Percentiles rank a stretch among this genome's conserved stretches.
phyloP scores from a whole-genome alignment of 352 stramenopile genomes.

The Pythium grandisporangium region DNA sequence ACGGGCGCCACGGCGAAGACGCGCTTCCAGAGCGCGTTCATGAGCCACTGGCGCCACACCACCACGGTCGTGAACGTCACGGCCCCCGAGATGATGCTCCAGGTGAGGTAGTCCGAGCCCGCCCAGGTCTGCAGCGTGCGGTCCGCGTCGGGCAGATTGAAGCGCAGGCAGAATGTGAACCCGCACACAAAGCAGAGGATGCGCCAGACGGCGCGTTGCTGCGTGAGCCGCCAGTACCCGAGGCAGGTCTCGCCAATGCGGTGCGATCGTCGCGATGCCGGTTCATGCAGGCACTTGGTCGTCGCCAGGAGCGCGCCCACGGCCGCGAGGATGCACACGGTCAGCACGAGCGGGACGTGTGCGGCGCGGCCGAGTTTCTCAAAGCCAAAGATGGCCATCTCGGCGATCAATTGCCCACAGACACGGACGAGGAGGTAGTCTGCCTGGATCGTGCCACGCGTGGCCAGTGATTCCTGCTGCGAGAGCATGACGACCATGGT shows the following conservation, averaged over 20 bases:
- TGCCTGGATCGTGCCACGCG: constrained; percentile 2
- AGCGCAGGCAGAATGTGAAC: constrained; percentile 1
- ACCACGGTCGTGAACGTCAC: constrained; percentile 1
- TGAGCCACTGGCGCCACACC: not conserved
- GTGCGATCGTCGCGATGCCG: not conserved
- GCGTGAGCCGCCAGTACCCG: constrained; percentile 1
- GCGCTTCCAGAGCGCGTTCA: constrained; percentile 1
- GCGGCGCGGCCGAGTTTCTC: not conserved
- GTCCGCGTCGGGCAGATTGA: constrained; percentile 1
- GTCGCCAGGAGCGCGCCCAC: not conserved
- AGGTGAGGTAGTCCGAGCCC: not conserved
- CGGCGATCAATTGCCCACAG: not conserved
- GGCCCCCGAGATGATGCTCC: not conserved
- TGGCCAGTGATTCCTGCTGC: not conserved
- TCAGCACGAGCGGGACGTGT: constrained; percentile 3
- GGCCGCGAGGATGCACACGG: constrained; percentile 1
- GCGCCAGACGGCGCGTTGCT: constrained; percentile 3
- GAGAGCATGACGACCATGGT: constrained; percentile 1
- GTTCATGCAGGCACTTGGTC: too few species aligned
- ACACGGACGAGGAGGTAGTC: constrained; percentile 1
- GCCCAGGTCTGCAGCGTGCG: not conserved
- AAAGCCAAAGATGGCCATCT: not conserved
- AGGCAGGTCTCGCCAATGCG: not conserved
- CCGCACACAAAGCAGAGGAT: constrained; percentile 3
- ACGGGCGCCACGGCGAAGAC: constrained; percentile 3